phyloP scores from a whole-genome alignment of 1,284 basidiomycete genomes.

The Trametes sp. region DNA sequence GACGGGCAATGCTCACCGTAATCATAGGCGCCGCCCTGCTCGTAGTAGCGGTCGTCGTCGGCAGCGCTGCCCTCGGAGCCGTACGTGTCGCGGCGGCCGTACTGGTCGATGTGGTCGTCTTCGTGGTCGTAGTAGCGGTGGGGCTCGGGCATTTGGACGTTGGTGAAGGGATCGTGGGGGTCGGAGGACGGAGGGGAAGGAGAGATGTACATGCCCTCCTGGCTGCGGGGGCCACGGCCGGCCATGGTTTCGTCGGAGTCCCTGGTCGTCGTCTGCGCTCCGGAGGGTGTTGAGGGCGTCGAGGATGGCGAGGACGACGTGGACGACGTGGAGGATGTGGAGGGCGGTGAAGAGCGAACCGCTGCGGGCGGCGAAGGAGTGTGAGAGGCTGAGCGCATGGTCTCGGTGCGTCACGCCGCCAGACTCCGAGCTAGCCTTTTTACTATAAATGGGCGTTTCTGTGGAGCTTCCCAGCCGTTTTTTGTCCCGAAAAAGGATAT shows the following conservation, averaged over 20 bases:
- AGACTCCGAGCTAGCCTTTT: constrained; percentile 20
- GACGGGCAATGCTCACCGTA: constrained; percentile 46
- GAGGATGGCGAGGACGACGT: constrained; percentile 10
- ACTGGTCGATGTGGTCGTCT: constrained; percentile 69
- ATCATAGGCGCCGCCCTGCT: constrained; percentile 68
- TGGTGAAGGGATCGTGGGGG: constrained; percentile 63
- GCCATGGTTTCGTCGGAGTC: constrained; percentile 34
- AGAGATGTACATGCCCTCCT: constrained; percentile 45
- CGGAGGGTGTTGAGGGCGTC: constrained; percentile 1
- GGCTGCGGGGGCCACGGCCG: constrained; percentile 40
- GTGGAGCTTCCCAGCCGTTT: constrained; percentile 21
- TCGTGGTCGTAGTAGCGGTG: constrained; percentile 79
- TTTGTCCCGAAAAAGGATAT: not conserved
- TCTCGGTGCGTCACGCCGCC: constrained; percentile 18
- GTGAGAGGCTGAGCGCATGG: constrained; percentile 21
- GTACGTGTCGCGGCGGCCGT: constrained; percentile 68
- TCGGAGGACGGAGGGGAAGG: constrained; percentile 43
- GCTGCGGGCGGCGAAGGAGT: constrained; percentile 18
- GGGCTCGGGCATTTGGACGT: constrained; percentile 43
- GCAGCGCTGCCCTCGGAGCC: constrained; percentile 73
- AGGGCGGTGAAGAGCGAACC: constrained; percentile 17
- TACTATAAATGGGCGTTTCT: constrained; percentile 17
- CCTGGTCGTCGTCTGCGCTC: constrained; percentile 8
- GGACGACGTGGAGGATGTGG: constrained; percentile 9
- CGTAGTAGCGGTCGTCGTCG: constrained; percentile 68